Percentiles rank a stretch among this genome's conserved stretches.
Evolutionary conservation across 2,329 filamentous ascomycete genomes (phyloP).

Genomic region (Trichoderma atrobrunneum): DNA sequence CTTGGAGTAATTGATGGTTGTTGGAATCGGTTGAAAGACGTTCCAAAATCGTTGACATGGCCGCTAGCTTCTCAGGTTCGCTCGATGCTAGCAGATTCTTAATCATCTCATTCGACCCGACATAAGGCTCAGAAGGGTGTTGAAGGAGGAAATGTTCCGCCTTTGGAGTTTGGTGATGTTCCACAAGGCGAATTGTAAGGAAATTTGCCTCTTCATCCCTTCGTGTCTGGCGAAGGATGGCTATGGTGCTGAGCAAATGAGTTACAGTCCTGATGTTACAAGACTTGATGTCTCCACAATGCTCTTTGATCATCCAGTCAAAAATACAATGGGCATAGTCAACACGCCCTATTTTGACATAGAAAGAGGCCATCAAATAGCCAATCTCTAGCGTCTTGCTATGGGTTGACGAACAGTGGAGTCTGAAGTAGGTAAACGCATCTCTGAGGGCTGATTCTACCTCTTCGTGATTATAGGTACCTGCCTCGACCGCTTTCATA

Average conservation of each 20-base stretch:
- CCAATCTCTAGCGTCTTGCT: background rate
- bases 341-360: background rate
- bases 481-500: background rate
- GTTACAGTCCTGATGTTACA: rapidly evolving
- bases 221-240: background rate
- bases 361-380: background rate
- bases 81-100: background rate
- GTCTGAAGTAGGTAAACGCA: background rate
- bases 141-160: background rate
- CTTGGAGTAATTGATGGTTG: background rate
- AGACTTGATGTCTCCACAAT: too few relatives aligned
- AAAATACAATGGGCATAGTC: background rate
- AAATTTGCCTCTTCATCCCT: background rate
- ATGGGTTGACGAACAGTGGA: background rate
- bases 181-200: background rate
- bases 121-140: rapidly evolving
- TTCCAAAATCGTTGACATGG: background rate
- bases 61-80: background rate
- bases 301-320: background rate
- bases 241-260: background rate
- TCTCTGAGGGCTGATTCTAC: background rate
- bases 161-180: background rate
- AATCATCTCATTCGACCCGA: background rate
- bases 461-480: background rate
- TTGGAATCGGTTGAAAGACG: background rate